Evolutionary conservation across 2,329 filamentous ascomycete species (phyloP).

Genomic region (Plenodomus biglobosus): DNA sequence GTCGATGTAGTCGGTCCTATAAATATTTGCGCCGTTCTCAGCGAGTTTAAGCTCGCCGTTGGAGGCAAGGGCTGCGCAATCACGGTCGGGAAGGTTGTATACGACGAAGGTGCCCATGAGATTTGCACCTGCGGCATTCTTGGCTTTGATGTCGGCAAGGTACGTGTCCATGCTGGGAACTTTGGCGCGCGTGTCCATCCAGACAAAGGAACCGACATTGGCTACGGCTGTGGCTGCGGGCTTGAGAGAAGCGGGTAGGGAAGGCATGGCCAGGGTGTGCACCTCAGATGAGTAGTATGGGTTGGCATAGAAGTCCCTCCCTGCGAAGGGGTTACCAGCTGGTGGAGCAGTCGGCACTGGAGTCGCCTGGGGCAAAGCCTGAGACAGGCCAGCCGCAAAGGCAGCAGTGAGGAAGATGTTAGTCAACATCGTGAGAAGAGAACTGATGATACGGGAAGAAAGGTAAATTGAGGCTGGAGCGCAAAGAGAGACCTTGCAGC

Average conservation of each 20-base stretch:
- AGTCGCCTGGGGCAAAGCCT: slow-evolving; percentile 27
- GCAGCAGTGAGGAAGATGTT: slow-evolving; percentile 21
- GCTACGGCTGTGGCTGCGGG: slow-evolving; percentile 54
- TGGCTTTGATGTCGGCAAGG: slow-evolving; percentile 50
- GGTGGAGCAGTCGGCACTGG: slow-evolving; percentile 13
- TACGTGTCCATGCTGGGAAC: slow-evolving; percentile 53
- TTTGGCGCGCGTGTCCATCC: slow-evolving; percentile 56
- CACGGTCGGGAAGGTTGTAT: slow-evolving; percentile 65
- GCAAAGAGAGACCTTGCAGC: not conserved
- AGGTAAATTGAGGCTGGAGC: not conserved
- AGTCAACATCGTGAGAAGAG: slow-evolving; percentile 20
- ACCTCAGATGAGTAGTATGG: slow-evolving; percentile 58
- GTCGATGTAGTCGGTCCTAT: slow-evolving; percentile 56
- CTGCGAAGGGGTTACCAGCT: slow-evolving; percentile 54
- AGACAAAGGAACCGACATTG: slow-evolving; percentile 55
- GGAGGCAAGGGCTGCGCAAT: slow-evolving; percentile 64
- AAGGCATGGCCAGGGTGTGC: slow-evolving; percentile 61
- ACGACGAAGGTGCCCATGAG: slow-evolving; percentile 59
- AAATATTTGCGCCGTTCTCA: slow-evolving; percentile 53
- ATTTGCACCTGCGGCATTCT: slow-evolving; percentile 53
- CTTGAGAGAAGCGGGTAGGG: slow-evolving; percentile 57
- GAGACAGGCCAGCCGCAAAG: slow-evolving; percentile 24
- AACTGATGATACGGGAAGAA: not conserved
- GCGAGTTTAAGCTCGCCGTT: slow-evolving; percentile 63
- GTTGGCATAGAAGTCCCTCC: slow-evolving; percentile 55